phyloP scores from a whole-genome alignment of 768 basidiomycete genomes.

The Suillus lakei region DNA sequence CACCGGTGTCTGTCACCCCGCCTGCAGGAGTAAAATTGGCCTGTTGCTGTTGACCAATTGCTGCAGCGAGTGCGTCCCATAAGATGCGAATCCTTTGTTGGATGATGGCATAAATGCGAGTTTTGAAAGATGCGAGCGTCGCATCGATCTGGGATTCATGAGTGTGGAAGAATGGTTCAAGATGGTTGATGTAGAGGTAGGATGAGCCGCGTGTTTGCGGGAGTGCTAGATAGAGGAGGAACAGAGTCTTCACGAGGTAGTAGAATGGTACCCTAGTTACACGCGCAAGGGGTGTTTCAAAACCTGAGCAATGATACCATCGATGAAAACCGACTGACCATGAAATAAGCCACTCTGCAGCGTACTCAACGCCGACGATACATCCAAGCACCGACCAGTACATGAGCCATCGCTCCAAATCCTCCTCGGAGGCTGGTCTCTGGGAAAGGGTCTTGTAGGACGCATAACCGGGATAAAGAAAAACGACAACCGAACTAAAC shows the following conservation, averaged over 20 bases:
- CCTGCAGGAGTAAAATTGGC: constrained; percentile 21
- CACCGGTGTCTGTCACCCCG: constrained; percentile 30
- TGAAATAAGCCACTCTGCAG: constrained; percentile 85
- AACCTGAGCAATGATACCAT: not conserved
- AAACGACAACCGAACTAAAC: constrained; percentile 70
- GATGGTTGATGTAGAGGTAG: constrained; percentile 78
- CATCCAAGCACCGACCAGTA: constrained; percentile 94
- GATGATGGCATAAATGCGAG: constrained; percentile 61
- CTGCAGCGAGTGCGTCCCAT: constrained; percentile 66
- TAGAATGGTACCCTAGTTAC: constrained; percentile 81
- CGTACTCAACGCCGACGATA: constrained; percentile 80
- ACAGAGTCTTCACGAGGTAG: constrained; percentile 76
- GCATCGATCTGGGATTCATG: constrained; percentile 89
- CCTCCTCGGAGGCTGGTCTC: constrained; percentile 82
- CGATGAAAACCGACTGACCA: constrained; percentile 58
- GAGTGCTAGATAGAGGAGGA: constrained; percentile 88
- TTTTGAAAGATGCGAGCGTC: constrained; percentile 68
- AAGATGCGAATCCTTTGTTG: constrained; percentile 64
- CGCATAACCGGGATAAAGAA: constrained; percentile 92
- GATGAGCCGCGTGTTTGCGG: constrained; percentile 90
- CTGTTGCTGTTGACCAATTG: constrained; percentile 49
- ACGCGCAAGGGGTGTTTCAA: not conserved
- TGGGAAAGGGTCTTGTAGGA: constrained; percentile 94
- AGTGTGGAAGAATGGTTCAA: constrained; percentile 80
- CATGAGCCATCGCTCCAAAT: constrained; percentile 95